Base-by-base conservation (phyloP, 371 early-diverging fungal species). In the Capillidium rhysosporum region DNA sequence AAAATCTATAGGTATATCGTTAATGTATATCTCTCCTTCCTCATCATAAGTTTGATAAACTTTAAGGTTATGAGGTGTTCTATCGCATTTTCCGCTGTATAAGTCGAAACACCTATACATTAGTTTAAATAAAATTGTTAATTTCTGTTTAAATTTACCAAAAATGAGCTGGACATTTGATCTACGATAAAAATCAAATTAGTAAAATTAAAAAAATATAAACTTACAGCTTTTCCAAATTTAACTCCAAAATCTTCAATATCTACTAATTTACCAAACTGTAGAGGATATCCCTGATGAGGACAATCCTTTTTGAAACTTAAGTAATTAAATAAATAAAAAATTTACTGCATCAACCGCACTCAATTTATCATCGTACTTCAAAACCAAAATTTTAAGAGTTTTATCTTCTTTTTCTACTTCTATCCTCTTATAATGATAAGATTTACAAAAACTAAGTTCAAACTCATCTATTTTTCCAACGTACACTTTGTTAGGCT, bases 131-230 rank as follows among this genome's bases (percentile, higher is more conserved):
- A 25, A 25, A 46, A 9, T 12, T 3, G 20, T 24, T 46, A 25
- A 46, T 43, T n/a, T n/a, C 20, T 7, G 43, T 12, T 39, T 39
- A 12, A 16, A 18, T 18, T 25, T 46, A 46, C 46, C 46, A 46
- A 25, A 46, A 46, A 25, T 46, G 46, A 46, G 46, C 46, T 25
- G 46, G 46, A 46, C 46, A 46, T 25, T 46, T 46, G 4, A 46
- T 46, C 46, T 46, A 43, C 14, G 4, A 7, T 34, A 46, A 46
- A 46, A 24, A 8, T 9, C 10, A 10, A 24, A 20, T 9, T 0
- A 46, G 20, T 46, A 46, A 46, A 10, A 46, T 25, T 2, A 20
- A 12, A 24, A 21, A 21, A 12, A 24, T 20, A 24, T 24, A 25
- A n/a, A 4, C 21, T 46, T 46, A 46, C 46, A 4, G 46, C 46